A percentile compares a stretch with the other conserved stretches of the same genome.
These are phyloP conservation scores for Ilex aquifolium DNA, from an alignment of 257 asterid species.

Conservation along the genomic window DNA sequence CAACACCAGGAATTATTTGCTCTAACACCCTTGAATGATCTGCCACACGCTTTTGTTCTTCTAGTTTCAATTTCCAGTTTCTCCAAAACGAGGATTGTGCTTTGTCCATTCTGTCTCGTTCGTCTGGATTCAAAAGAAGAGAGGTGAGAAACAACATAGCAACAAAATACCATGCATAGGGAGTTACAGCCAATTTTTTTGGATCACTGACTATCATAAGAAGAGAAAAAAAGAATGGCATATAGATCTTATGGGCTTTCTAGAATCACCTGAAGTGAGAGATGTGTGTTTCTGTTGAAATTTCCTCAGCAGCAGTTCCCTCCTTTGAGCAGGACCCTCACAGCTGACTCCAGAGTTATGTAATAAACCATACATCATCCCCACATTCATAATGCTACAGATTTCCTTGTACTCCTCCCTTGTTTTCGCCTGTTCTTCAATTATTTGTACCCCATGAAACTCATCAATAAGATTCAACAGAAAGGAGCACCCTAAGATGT, in stretches of 20 bases:
- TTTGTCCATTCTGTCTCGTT: constrained; percentile 60
- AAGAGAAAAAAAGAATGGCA: constrained; percentile 8
- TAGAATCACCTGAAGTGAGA: constrained; percentile 62
- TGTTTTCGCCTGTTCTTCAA: constrained; percentile 66
- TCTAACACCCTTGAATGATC: constrained; percentile 86
- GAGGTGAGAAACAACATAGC: constrained; percentile 15
- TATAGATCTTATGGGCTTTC: constrained; percentile 9
- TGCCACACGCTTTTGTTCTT: constrained; percentile 78
- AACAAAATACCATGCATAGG: background rate
- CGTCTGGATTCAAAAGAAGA: constrained; percentile 43
- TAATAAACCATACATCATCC: constrained; percentile 80
- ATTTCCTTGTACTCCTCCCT: constrained; percentile 67
- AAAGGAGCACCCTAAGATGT: constrained; percentile 72
- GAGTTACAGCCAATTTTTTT: background rate
- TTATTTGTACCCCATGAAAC: constrained; percentile 75
- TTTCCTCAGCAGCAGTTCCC: constrained; percentile 59
- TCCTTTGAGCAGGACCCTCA: constrained; percentile 72
- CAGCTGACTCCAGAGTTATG: constrained; percentile 72
- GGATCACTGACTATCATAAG: constrained; percentile 13
- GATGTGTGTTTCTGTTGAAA: constrained; percentile 62
- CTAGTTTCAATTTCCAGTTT: constrained; percentile 91
- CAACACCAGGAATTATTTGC: constrained; percentile 89
- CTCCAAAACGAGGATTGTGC: constrained; percentile 97
- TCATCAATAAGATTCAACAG: constrained; percentile 82
- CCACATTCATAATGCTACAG: constrained; percentile 82